phyloP scores from a whole-genome alignment of 306 rosid genomes.

The Ochetophila trinervis region DNA sequence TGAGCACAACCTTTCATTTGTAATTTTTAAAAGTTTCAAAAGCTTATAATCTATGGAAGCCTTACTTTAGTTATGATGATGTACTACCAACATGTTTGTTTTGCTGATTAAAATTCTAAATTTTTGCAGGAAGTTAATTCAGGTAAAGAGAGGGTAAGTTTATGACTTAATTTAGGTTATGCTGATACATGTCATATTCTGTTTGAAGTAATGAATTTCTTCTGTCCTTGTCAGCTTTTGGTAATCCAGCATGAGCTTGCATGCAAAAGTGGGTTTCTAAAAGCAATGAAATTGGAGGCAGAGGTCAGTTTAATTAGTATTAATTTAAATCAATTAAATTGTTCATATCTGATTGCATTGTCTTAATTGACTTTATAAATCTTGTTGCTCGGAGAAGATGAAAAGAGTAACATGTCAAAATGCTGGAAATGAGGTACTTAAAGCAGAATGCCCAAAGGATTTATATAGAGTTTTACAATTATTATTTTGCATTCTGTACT shows the following conservation, averaged over 20 bases:
- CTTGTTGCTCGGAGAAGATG: conserved; percentile 31
- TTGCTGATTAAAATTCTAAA: background rate
- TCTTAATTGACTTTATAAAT: conserved; percentile 22
- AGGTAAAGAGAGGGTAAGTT: conserved; percentile 71
- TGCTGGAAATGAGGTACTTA: conserved; percentile 36
- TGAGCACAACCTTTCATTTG: conserved; percentile 23
- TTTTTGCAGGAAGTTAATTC: conserved; percentile 69
- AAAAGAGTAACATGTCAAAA: conserved; percentile 28
- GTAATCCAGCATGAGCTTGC: conserved; percentile 70
- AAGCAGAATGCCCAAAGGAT: conserved; percentile 5
- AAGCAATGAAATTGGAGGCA: conserved; percentile 38
- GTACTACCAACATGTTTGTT: background rate
- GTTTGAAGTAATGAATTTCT: conserved; percentile 7
- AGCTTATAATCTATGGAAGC: background rate
- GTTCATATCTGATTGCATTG: conserved; percentile 6
- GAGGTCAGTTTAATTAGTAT: conserved; percentile 48
- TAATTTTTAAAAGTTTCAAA: background rate
- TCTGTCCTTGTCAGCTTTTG: conserved; percentile 47
- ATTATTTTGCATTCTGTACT: conserved; percentile 14
- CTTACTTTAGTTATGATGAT: background rate
- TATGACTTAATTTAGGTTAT: conserved; percentile 14
- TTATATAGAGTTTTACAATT: conserved; percentile 9
- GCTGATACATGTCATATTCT: background rate
- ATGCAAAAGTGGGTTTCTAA: conserved; percentile 63
- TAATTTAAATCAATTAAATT: conserved; percentile 11